phyloP scores from a whole-genome alignment of 371 early-diverging fungal genomes.

The Saksenaea vasiformis region DNA sequence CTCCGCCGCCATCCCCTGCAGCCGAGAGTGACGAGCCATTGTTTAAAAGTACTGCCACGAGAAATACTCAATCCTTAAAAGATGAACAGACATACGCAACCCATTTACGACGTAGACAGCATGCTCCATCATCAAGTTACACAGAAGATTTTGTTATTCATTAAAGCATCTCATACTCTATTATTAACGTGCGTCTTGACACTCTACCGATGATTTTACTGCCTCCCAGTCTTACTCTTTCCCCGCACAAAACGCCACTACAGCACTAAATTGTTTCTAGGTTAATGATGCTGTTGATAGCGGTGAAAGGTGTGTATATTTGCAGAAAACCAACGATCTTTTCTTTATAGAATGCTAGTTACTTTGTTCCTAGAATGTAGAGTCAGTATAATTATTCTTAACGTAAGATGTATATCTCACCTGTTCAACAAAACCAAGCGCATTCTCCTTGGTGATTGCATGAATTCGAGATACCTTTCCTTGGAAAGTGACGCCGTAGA shows the following conservation, averaged over 20 bases:
- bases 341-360: not conserved
- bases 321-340: not conserved
- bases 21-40: not conserved
- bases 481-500: slow-evolving; percentile 95
- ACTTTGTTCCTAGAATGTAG: not conserved
- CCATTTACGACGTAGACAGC: not conserved
- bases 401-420: slow-evolving; percentile 27
- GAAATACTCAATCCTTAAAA: not conserved
- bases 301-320: no score
- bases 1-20: not conserved
- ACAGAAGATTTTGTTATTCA: not conserved
- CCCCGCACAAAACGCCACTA: no score
- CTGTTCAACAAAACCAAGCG: slow-evolving; percentile 71
- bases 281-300: no score
- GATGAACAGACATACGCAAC: not conserved
- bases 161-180: not conserved
- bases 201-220: no score
- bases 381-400: no score
- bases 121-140: not conserved
- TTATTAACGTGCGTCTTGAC: no score
- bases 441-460: slow-evolving; percentile 66
- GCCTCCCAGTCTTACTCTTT: no score
- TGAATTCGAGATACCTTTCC: slow-evolving; percentile 81
- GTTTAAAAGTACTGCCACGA: not conserved
- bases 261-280: no score